phyloP scores from a whole-genome alignment of 257 asterid genomes.

The Oldenlandia corymbosa region DNA sequence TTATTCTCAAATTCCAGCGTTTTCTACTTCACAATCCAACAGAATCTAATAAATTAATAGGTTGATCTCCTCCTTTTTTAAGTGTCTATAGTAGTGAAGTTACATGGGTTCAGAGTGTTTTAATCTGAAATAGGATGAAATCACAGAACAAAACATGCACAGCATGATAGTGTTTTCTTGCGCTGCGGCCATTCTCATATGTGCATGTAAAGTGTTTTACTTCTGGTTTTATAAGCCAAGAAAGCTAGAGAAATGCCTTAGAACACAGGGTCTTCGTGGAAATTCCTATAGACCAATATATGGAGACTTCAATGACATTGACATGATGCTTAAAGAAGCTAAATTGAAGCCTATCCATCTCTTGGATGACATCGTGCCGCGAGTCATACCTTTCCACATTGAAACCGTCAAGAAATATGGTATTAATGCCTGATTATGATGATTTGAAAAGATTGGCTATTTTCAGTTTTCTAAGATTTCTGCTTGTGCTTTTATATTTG shows the following conservation, averaged over 20 bases:
- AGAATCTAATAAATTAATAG: too few relatives aligned
- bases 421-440: not conserved
- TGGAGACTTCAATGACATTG: slow-evolving; percentile 22
- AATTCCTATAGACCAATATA: slow-evolving; percentile 18
- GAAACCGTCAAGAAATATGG: slow-evolving; percentile 20
- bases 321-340: slow-evolving; percentile 15
- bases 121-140: not conserved
- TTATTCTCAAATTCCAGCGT: not conserved
- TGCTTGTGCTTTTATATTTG: not conserved
- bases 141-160: not conserved
- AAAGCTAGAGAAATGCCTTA: slow-evolving; percentile 19
- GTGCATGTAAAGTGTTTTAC: slow-evolving; percentile 13
- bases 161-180: not conserved
- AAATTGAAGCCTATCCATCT: slow-evolving; percentile 19
- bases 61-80: not conserved
- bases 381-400: slow-evolving; percentile 16
- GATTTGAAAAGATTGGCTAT: too few relatives aligned
- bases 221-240: slow-evolving; percentile 17
- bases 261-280: slow-evolving; percentile 21
- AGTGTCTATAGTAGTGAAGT: not conserved
- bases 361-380: slow-evolving; percentile 21
- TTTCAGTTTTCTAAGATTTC: not conserved
- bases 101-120: not conserved
- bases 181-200: not conserved
- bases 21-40: not conserved